Evolutionary conservation across 805 yeast genomes (phyloP), one percentile per base, ranked within the genome.

Genomic region (Spathaspora sp.): DNA sequence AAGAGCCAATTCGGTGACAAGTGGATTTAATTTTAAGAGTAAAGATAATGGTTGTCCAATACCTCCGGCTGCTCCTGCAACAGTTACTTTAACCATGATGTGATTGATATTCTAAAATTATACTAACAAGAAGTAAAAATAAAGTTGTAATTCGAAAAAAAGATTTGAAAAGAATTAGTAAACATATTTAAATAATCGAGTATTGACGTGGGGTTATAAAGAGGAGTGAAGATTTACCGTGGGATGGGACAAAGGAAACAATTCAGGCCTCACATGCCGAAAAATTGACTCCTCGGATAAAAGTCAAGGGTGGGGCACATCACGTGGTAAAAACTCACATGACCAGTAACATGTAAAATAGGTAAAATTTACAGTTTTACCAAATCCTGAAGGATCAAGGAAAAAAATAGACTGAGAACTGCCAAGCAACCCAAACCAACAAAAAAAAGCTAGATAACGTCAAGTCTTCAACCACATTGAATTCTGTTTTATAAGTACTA

Each of bases 51-150:
- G 79, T 59, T 75, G 79, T 49, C 79, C 79, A 55, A 75, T 75
- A 46, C 79, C 79, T 50, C 79, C 79, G 48, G 79, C 79, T 44
- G 78, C 79, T 43, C 79, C 79, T 56, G 77, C 74, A 48, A 75
- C 78, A 39, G 79, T 75, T 52, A 75, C 79, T 65, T 75, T 75
- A 46, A 72, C 75, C 71, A 69, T 72, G 43, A 16, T 55, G 49
- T 14, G 44, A 18, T 18, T 40, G 26, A 19, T 40, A 40, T 40
- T 40, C 28, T 42, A 42, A 10, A 40, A 19, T 35, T 14, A 7
- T 35, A 35, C 18, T 23, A 35, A 35, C 18, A 35, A 14, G 40
- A 3, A 11, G 18, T 35, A 17, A 35, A 16, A n/a, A 35, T 35
- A 35, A 16, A 35, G 18, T n/a, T 10, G 17, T 4, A 14, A 35